Evolutionary conservation across 208 protist species (phyloP), one percentile per base, ranked within the genome.

Genomic region (Leptomonas seymouri): DNA sequence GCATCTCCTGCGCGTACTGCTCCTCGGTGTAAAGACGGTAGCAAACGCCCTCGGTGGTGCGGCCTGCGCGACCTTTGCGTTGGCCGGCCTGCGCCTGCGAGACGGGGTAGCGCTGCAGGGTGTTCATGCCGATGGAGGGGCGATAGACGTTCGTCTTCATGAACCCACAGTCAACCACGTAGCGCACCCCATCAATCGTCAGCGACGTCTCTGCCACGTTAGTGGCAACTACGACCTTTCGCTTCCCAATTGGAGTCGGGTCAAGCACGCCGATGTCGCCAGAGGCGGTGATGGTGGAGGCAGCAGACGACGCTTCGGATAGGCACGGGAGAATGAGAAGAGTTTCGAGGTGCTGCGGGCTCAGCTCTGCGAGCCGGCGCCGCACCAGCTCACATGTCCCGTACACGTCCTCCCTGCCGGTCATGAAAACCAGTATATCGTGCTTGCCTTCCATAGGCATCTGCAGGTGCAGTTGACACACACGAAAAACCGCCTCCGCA

Each of bases 181-280:
- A 97, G 51, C 84, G 82, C 59, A 98, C 88, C n/a, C 93, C 99
- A 75, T 99, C 97, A 28, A 99, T 98, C 20, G 98, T 99, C 0
- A 99, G 81, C 18, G 97, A 99, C 7, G 99, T 99, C 80, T 99
- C 99, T 18, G 99, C 99, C 63, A 99, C 99, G 81, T 99, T 99
- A 23, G 99, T 99, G 5, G 99, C 94, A 0, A 99, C 97, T 34
- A 99, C 98, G 71, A 97, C 98, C 86, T 99, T 99, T n/a, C 99
- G 84, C 54, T 72, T 73, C 15, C 95, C 93, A 21, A 77, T 46
- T n/a, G 94, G 94, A 1, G 98, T 93, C 31, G 94, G 80, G 50
- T 99, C 97, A 64, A 99, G 99, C 69, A 99, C 98, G 7, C 83
- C 63, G 74, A 85, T 57, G 81, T 74, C 71, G 89, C 89, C 59